A percentile compares a stretch with the other conserved stretches of the same genome.
Conservation (phyloP, 1,139 yeast species). For the Candida sanyaensis region DNA sequence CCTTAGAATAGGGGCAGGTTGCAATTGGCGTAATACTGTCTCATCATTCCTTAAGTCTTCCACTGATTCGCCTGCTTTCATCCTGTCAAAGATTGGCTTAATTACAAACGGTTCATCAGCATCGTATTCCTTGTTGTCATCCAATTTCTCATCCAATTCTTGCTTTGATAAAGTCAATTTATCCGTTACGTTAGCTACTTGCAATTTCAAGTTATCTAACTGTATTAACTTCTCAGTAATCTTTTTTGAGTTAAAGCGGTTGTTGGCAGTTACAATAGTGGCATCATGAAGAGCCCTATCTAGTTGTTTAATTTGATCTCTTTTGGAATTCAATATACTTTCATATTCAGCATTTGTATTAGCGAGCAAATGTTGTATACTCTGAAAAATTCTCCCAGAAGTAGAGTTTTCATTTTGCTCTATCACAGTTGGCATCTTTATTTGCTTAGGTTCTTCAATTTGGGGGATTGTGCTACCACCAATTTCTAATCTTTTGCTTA, state of each 20-base stretch:
- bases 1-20: conserved; percentile 62
- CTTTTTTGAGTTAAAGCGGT: conserved; percentile 39
- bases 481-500: conserved; percentile 31
- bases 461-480: conserved; percentile 20
- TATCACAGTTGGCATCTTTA: conserved; percentile 13
- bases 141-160: conserved; percentile 22
- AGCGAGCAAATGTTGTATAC: conserved; percentile 42
- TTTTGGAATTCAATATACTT: conserved; percentile 36
- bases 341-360: conserved; percentile 46
- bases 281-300: conserved; percentile 44
- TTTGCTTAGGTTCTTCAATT: conserved; percentile 23
- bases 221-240: conserved; percentile 38
- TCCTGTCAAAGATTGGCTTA: conserved; percentile 52
- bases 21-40: conserved; percentile 40
- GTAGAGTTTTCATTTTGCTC: conserved; percentile 12
- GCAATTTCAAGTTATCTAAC: conserved; percentile 46
- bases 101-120: conserved; percentile 87
- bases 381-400: conserved; percentile 38
- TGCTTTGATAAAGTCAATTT: conserved; percentile 31
- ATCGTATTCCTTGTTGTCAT: conserved; percentile 46
- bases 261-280: conserved; percentile 47
- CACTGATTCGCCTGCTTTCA: conserved; percentile 35
- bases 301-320: conserved; percentile 36
- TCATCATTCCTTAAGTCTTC: conserved; percentile 29
- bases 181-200: conserved; percentile 45